A percentile compares a stretch with the other conserved stretches of the same genome.
These are phyloP conservation scores for Entonaema liquescens DNA, from an alignment of 495 filamentous ascomycete genomes.

Conservation along the genomic window DNA sequence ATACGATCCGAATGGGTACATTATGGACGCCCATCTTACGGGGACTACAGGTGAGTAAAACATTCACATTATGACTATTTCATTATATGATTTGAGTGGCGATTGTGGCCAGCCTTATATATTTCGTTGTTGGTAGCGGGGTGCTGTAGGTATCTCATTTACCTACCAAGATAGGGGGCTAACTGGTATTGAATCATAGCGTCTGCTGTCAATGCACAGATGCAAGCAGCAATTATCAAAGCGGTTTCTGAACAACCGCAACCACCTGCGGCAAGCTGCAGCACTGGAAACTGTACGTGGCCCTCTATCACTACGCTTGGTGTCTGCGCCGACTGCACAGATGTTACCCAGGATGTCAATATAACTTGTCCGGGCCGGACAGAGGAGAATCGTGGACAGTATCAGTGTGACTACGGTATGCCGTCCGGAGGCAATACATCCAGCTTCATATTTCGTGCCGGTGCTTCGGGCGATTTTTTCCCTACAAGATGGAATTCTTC, in stretches of 20 bases:
- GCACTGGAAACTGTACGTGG: constrained; percentile 7
- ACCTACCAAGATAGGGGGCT: background rate
- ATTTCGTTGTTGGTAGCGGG: no score
- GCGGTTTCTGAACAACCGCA: background rate
- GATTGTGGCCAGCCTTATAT: no score
- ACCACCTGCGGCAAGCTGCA: background rate
- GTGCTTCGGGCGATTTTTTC: background rate
- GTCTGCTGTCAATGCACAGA: constrained; percentile 5
- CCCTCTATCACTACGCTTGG: constrained; percentile 3
- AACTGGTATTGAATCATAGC: background rate
- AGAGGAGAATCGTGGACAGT: background rate
- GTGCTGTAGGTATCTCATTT: no score
- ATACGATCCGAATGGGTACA: constrained; percentile 3
- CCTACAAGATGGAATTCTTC: constrained; percentile 12
- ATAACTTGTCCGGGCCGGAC: background rate
- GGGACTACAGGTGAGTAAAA: background rate
- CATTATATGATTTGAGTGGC: no score
- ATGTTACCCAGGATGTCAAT: background rate
- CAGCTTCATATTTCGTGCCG: background rate
- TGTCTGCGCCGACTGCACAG: background rate
- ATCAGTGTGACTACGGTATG: constrained; percentile 10
- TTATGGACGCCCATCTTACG: background rate
- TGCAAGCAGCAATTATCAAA: constrained; percentile 5
- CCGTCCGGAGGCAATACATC: background rate
- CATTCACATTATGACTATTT: no score